Conservation (phyloP, 2,329 filamentous ascomycete species). For the Diaporthe eres region DNA sequence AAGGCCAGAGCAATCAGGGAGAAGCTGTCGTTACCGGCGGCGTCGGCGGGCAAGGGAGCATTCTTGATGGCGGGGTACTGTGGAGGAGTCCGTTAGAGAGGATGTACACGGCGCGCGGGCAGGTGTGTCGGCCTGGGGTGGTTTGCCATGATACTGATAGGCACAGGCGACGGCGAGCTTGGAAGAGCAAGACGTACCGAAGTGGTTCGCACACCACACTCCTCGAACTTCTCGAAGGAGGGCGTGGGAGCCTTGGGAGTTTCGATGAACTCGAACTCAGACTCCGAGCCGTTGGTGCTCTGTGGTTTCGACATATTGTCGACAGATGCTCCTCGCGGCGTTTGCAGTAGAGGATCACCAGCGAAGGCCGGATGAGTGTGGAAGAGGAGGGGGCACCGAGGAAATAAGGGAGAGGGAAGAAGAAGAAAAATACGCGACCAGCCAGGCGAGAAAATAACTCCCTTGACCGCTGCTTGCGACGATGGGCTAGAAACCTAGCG, state of each 20-base stretch:
- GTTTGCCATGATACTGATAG: background rate
- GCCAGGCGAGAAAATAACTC: background rate
- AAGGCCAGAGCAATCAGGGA: conserved; percentile 83
- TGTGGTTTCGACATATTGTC: conserved; percentile 63
- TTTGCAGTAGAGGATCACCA: conserved; percentile 16
- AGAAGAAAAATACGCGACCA: background rate
- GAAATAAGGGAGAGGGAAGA: background rate
- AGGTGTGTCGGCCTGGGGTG: background rate
- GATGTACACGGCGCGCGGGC: background rate
- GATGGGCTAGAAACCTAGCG: conserved; percentile 4
- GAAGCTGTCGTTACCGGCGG: conserved; percentile 86
- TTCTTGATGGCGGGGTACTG: conserved; percentile 94
- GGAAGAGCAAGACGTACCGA: conserved; percentile 56
- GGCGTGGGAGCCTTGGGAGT: conserved; percentile 66
- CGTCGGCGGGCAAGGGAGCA: conserved; percentile 92
- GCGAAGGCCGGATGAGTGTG: background rate
- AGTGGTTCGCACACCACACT: conserved; percentile 69
- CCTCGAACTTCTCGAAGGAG: conserved; percentile 65
- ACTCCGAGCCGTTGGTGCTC: conserved; percentile 64
- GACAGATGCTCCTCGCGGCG: conserved; percentile 32
- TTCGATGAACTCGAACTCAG: conserved; percentile 75
- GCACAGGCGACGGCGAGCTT: background rate
- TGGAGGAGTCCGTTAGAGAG: conserved; percentile 15
- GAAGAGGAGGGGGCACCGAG: background rate
- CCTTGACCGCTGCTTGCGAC: conserved; percentile 38